A percentile compares a stretch with the other conserved stretches of the same genome.
These are phyloP conservation scores for Raphanus sativus DNA, from an alignment of 345 rosid genomes.

Conservation along the genomic window DNA sequence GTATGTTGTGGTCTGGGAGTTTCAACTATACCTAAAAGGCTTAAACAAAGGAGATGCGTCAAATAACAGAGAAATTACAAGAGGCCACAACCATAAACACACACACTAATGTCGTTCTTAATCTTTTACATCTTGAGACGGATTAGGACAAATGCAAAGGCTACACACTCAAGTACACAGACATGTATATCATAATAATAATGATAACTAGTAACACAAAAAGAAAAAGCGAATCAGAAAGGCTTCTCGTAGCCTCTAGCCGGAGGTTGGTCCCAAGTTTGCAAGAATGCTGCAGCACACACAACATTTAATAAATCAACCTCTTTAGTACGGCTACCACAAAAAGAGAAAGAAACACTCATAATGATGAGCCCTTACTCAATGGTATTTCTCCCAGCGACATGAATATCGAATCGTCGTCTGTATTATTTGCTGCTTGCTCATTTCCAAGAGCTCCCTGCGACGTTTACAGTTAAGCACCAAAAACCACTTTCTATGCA, in stretches of 20 bases:
- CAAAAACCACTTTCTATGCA: neutral
- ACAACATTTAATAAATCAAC: neutral
- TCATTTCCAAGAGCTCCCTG: conserved; percentile 40
- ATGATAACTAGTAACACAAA: neutral
- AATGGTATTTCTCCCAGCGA: conserved; percentile 96
- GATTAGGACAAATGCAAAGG: neutral
- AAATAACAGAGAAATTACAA: neutral
- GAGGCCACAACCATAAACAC: neutral
- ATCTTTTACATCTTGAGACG: conserved; percentile 5
- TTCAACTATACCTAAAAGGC: neutral
- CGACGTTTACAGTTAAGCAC: conserved; percentile 18
- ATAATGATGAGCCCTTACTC: conserved; percentile 48
- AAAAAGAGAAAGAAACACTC: neutral
- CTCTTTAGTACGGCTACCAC: neutral
- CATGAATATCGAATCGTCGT: conserved; percentile 94
- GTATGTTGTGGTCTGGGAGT: neutral
- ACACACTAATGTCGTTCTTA: conserved; percentile 15
- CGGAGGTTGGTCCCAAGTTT: conserved; percentile 78
- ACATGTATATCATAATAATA: neutral
- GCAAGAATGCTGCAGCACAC: conserved; percentile 66
- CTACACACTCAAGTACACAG: conserved; percentile 25
- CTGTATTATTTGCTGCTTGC: conserved; percentile 35
- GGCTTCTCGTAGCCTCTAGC: conserved; percentile 74
- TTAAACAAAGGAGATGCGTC: neutral
- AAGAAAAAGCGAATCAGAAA: conserved; percentile 44